Evolutionary conservation across 176 grass and related monocot genomes (phyloP).

Genomic region (Puccinellia tenuiflora): DNA sequence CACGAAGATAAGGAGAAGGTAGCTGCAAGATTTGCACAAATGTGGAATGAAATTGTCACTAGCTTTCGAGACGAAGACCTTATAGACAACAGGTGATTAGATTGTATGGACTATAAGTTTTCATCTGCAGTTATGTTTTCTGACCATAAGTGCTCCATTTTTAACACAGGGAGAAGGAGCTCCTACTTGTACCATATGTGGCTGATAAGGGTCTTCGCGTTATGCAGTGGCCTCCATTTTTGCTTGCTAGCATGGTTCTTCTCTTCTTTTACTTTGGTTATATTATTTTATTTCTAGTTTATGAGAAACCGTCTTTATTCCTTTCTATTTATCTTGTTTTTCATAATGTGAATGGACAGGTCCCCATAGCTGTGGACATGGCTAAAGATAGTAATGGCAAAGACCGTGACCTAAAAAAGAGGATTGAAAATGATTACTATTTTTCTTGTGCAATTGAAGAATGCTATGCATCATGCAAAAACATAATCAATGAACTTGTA

Average conservation of each 20-base stretch:
- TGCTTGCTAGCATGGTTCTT: slow-evolving; percentile 91
- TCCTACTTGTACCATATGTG: slow-evolving; percentile 90
- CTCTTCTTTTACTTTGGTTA: slow-evolving; percentile 1
- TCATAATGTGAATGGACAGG: slow-evolving; percentile 38
- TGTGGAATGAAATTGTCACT: slow-evolving; percentile 90
- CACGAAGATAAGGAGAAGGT: slow-evolving; percentile 47
- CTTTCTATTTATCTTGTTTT: slow-evolving; percentile 17
- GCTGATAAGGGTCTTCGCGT: slow-evolving; percentile 65
- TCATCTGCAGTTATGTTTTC: slow-evolving; percentile 8
- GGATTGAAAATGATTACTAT: slow-evolving; percentile 67
- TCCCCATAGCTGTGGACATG: slow-evolving; percentile 97
- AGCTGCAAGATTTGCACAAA: slow-evolving; percentile 89
- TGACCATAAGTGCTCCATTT: background rate
- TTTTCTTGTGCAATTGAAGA: slow-evolving; percentile 79
- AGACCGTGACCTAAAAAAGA: slow-evolving; percentile 70
- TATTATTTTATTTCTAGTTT: slow-evolving; percentile 17
- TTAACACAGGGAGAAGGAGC: slow-evolving; percentile 75
- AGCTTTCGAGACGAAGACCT: slow-evolving; percentile 92
- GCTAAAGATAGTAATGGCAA: slow-evolving; percentile 78
- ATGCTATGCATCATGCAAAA: slow-evolving; percentile 79
- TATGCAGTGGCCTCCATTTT: slow-evolving; percentile 91
- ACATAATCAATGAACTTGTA: slow-evolving; percentile 69
- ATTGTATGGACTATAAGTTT: slow-evolving; percentile 11
- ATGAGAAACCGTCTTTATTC: background rate
- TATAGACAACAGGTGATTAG: slow-evolving; percentile 69